Base-by-base conservation (phyloP, 176 grass and related monocot genomes). In the Pontederia paniculata region DNA sequence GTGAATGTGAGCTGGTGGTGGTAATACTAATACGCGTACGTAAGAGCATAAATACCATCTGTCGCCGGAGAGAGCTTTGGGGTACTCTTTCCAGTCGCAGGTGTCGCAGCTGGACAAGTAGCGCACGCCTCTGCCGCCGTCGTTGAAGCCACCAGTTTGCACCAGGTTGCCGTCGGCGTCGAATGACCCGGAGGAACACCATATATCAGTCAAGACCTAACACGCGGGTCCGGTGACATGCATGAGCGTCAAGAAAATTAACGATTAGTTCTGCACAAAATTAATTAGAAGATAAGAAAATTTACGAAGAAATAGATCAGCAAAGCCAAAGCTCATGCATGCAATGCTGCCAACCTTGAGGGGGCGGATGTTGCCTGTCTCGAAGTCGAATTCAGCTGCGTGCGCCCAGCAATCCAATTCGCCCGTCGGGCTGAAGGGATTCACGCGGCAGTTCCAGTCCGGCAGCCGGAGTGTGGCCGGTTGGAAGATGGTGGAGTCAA, bases 141-240 rank as follows among this genome's bases (percentile, higher is more conserved):
- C 74, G 70, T 63, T 66, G 82, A 96, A 96, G 18, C 85, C 91
- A 1, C 85, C 82, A 0, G 91, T 83, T 73, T 89, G 85, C 9
- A 96, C 68, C 17, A 96, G 79, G n/a, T 73, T 75, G 60, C 91
- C 85, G 55, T 96, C 86, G 44, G 91, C 76, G 25, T 89, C 79
- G 7, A 96, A 82, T 13, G 77, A 58, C 0, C 76, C 91, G 0
- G 85, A 96, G 14, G 91, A 96, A 74, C 91, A 96, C 91, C 85
- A 96, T 0, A 79, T 86, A 58, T 96, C 84, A 50, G 82, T 81
- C 63, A 79, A 55, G 11, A 89, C 67, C 4, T 70, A 37, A 6
- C 28, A 6, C 5, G 1, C 28, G 28, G 7, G n/a, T n/a, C n/a
- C n/a, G n/a, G n/a, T n/a, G n/a, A n/a, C n/a, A n/a, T n/a, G n/a